Base-by-base conservation (phyloP, 371 early-diverging fungal species). In the Encephalitozoon romaleae region DNA sequence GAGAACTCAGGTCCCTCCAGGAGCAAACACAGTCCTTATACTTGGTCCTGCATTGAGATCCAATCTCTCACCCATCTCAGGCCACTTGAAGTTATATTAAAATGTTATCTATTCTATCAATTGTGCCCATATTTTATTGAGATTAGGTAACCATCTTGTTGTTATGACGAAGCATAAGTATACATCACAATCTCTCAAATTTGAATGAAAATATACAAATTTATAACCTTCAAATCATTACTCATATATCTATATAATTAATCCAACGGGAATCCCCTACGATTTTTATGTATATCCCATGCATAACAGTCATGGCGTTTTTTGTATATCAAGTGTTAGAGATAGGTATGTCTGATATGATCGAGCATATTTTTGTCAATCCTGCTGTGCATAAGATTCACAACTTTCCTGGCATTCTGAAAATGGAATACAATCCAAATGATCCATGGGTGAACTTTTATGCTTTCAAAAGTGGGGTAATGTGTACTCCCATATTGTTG, bases 1-100 rank as follows among this genome's bases (percentile, higher is more conserved):
- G 28, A 86, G 93, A 51, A 98, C 98, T 47, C 98, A 96, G 84
- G 93, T 96, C 73, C 92, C 91, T 6, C 89, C 94, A 26, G 94
- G 94, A 21, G 91, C 95, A 18, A 86, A 90, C 38, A 96, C 98
- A 0, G 96, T 96, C 4, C 85, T 94, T 34, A 95, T 92, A 9
- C 89, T 96, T 76, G 98, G 96, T 5, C 96, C 96, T 45, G 93
- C 64, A 42, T 11, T 23, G 0, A 49, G 52, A 52, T 30, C 32
- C 2, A 18, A 28, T 5, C 23, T 75, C 34, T 9, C 9, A 30
- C 12, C 34, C 18, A 72, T 53, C 12, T 41, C 38, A 0, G 55
- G 49, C 3, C 38, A 42, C 63, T 15, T 59, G 15, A 59, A 59
- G 34, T 18, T 59, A 15, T 59, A 59, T 32, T 59, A 59, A 21